Evolutionary conservation across 139 green algal genomes (phyloP).

Genomic region (Diplosphaera chodatii): DNA sequence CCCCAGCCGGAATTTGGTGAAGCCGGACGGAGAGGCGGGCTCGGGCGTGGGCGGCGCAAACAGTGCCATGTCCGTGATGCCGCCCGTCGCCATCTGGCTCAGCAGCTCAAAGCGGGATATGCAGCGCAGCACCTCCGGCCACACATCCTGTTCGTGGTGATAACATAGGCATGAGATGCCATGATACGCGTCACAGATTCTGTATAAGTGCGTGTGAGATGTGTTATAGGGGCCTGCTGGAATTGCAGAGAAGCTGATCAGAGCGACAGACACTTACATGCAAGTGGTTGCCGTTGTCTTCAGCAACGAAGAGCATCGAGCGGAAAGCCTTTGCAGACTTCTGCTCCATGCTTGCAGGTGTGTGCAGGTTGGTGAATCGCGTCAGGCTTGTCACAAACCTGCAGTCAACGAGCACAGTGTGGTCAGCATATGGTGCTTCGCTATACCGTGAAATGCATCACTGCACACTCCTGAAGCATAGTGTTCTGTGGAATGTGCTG

Average conservation of each 20-base stretch:
- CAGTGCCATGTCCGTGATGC: constrained; percentile 74
- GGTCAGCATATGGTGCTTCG: too few species aligned
- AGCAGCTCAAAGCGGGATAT: constrained; percentile 92
- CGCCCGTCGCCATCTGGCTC: constrained; percentile 75
- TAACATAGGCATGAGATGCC: neutral
- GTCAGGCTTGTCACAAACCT: constrained; percentile 43
- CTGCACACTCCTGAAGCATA: too few species aligned
- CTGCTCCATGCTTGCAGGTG: constrained; percentile 56
- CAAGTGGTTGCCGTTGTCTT: constrained; percentile 70
- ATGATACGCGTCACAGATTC: too few species aligned
- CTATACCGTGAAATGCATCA: too few species aligned
- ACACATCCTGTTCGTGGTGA: constrained; percentile 42
- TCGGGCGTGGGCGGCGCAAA: constrained; percentile 50
- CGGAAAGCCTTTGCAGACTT: constrained; percentile 86
- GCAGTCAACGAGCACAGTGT: too few species aligned
- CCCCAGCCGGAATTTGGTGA: neutral
- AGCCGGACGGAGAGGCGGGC: neutral
- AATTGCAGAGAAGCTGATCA: neutral
- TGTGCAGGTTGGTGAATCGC: constrained; percentile 59
- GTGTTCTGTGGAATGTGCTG: too few species aligned
- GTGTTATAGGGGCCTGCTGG: too few species aligned
- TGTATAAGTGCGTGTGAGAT: too few species aligned
- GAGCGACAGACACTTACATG: constrained; percentile 24
- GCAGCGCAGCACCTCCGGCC: constrained; percentile 87
- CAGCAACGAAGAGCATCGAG: constrained; percentile 63